These are phyloP conservation scores for Fusarium kyushuense DNA, from an alignment of 2,329 filamentous ascomycete genomes.

Conservation along the genomic window DNA sequence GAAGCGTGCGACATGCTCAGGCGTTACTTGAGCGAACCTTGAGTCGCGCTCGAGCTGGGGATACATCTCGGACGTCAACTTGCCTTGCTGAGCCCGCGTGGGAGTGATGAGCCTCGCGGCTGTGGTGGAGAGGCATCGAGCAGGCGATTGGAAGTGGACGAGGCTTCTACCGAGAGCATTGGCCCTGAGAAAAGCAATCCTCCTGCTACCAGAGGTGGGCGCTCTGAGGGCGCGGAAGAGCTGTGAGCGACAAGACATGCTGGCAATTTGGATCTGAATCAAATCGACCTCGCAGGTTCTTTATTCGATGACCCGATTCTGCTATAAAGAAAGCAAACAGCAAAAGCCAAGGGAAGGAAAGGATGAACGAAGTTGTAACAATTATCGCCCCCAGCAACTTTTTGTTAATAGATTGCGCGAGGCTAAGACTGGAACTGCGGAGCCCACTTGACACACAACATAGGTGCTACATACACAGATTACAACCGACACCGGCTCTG, in stretches of 20 bases:
- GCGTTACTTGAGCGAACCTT: constrained; percentile 78
- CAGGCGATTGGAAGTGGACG: constrained; percentile 15
- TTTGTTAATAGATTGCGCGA: constrained; percentile 24
- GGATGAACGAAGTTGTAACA: constrained; percentile 10
- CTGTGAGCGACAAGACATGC: constrained; percentile 46
- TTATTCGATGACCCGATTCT: background rate
- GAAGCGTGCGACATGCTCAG: constrained; percentile 86
- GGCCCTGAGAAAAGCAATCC: constrained; percentile 29
- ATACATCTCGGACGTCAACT: constrained; percentile 88
- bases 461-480: background rate
- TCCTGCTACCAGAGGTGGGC: constrained; percentile 31
- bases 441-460: constrained; percentile 21
- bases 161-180: constrained; percentile 16
- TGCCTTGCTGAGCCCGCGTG: constrained; percentile 52
- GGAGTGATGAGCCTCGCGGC: constrained; percentile 46
- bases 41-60: constrained; percentile 84
- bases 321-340: background rate
- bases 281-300: constrained; percentile 23
- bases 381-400: constrained; percentile 28
- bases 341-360: background rate
- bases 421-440: constrained; percentile 32
- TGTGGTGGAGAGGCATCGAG: constrained; percentile 50
- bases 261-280: constrained; percentile 14
- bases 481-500: constrained; percentile 20
- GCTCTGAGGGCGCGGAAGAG: constrained; percentile 46